Base-by-base conservation (phyloP, 2,329 filamentous ascomycete genomes). In the Aspergillus aculeatus region DNA sequence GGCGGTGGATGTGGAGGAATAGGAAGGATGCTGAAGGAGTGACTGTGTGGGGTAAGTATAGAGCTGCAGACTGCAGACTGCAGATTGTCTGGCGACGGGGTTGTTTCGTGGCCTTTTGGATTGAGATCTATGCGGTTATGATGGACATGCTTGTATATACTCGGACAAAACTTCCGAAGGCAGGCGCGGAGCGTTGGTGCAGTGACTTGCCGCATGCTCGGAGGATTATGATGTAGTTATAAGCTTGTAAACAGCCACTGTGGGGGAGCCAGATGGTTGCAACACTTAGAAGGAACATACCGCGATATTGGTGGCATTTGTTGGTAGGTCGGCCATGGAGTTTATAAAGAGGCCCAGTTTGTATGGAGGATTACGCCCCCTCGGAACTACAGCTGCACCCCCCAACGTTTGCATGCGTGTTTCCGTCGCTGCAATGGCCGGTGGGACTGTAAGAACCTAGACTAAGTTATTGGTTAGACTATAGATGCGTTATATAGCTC, bases 341-440 rank as follows among this genome's bases (percentile, higher is more conserved):
- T 32, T 23, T 53, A 12, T 21, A 49, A 41, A 54, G 7, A 48
- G 60, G 64, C 63, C 60, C 63, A 66, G 62, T 67, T 64, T 65
- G 62, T 65, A 66, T 68, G 58, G 23, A 54, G 23, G 23, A 56
- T 51, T 1, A n/a, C 9, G 54, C 16, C 60, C 66, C 62, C 23
- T 62, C 56, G 44, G 54, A 66, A 60, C 47, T 12, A 60, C 55
- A 59, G 62, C 62, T 48, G 57, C 56, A 66, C 56, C 32, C 23
- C 24, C 9, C 23, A 67, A 47, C 62, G 59, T 56, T 64, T 64
- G 61, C 47, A 59, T 49, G 48, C 14, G 44, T 10, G 11, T 57
- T 31, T 10, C 11, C 26, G 4, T 24, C 31, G 47, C 53, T 52
- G 47, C 31, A 12, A 32, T 32, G 7, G 31, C 31, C 31, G 23